Base-by-base conservation (phyloP, 441 rosid species). In the Adansonia gregorii region DNA sequence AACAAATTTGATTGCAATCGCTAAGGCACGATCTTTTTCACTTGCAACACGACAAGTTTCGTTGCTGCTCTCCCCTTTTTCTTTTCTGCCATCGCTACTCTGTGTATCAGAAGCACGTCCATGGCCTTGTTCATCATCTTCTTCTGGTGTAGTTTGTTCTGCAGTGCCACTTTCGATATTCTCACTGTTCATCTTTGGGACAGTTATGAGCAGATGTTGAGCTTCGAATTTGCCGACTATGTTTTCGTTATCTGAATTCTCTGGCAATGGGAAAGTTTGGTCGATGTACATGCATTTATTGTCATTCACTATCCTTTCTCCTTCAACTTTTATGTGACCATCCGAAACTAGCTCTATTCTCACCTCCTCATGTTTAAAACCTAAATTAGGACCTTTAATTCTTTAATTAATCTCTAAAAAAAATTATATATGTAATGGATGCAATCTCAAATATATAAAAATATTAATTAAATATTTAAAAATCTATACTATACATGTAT, bases 311-410 rank as follows among this genome's bases (percentile, higher is more conserved):
- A 59, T 68, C 83, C 84, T 86, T 78, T 86, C 86, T 67, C 91
- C 94, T 3, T 85, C 83, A 12, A 83, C 58, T 4, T 66, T 83
- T 66, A 87, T 46, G 12, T 56, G 59, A 35, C 75, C 76, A 17
- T 74, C 7, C 6, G 69, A 6, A 24, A 83, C 84, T 8, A 73
- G 79, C 75, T 78, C 77, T 52, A 89, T 79, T 81, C 76, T 88
- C 76, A 88, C 70, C 56, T 91, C 87, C 5, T 88, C 86, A 72
- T 73, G 78, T 73, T 46, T 59, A 78, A 88, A 88, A 46, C 76
- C 94, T 87, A 46, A 7, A 65, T 35, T 8, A 4, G 59, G 3
- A 55, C 8, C 8, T 6, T 41, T 41, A 41, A 41, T 51, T n/a
- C n/a, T n/a, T n/a, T n/a, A n/a, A n/a, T n/a, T n/a, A n/a, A n/a